Evolutionary conservation across 164 flowering plant genomes (phyloP).

Genomic region (Vitis cinerea): DNA sequence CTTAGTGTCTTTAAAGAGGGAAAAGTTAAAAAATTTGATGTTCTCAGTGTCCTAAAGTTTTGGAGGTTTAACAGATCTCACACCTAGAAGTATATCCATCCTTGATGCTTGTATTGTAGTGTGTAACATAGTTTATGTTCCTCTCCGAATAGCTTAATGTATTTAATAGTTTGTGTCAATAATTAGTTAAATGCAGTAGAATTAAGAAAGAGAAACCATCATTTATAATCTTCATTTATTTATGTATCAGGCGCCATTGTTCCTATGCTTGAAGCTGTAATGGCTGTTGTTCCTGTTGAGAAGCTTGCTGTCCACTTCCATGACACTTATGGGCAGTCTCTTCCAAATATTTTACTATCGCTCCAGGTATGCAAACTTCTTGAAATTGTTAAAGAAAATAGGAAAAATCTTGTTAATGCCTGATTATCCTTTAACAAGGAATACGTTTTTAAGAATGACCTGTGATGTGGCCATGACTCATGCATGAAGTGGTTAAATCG

Average conservation of each 20-base stretch:
- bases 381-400: neutral
- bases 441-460: neutral
- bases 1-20: no score
- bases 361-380: constrained; percentile 65
- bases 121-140: no score
- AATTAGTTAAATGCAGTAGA: no score
- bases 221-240: neutral
- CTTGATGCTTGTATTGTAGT: no score
- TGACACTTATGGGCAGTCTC: constrained; percentile 97
- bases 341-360: constrained; percentile 82
- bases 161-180: no score
- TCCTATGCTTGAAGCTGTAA: constrained; percentile 97
- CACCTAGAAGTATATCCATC: no score
- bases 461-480: neutral
- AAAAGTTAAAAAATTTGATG: no score
- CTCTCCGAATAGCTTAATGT: no score
- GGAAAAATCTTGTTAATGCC: neutral
- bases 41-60: no score
- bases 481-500: neutral
- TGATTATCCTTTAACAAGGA: neutral
- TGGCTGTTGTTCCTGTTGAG: constrained; percentile 82
- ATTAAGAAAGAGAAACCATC: neutral
- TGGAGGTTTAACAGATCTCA: no score
- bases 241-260: constrained; percentile 64
- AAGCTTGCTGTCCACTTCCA: constrained; percentile 98